Evolutionary conservation across 129 eudicot species (phyloP), one percentile per base, ranked within the genome.

Genomic region (Logfia minima): DNA sequence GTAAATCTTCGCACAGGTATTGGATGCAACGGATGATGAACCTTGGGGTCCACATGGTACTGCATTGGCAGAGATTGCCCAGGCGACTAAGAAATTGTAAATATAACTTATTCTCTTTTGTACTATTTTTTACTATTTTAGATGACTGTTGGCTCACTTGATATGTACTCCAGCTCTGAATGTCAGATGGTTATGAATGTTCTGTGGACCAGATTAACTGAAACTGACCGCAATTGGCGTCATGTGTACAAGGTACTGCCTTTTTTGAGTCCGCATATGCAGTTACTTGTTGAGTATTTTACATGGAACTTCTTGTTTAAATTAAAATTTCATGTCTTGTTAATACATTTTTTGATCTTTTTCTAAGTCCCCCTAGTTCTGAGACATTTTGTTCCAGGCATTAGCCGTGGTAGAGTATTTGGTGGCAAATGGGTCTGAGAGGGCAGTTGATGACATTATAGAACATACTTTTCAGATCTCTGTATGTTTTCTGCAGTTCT

Each of bases 41-140:
- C 98, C 98, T 22, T 92, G 96, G 98, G 98, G 98, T 74, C 98
- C 98, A 86, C 98, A 92, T 86, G 98, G 98, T 71, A 90, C 90
- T 61, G 96, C 83, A 70, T 87, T 92, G 86, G 96, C 94, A 74
- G 98, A 92, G 88, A 90, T 92, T 35, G 96, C 98, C 39, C 92
- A 88, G 55, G 98, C 98, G n/a, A 92, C 98, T 22, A 92, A 90
- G 75, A 92, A 86, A 83, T 92, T 88, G 98, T 92, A 92, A 37
- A 59, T 53, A 66, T 63, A 17, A 22, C 6, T 75, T 55, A 23
- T 19, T 79, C 24, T 84, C 16, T 43, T 74, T 66, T 74, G 17
- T 41, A 35, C 64, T 26, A 4, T 58, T 69, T 70, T 32, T 26
- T 59, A 13, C 23, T 16, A 21, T 77, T 22, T 31, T 11, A 65